A percentile compares a stretch with the other conserved stretches of the same genome.
Conservation (phyloP, 2,329 filamentous ascomycete species). For the Colletotrichum limetticola region DNA sequence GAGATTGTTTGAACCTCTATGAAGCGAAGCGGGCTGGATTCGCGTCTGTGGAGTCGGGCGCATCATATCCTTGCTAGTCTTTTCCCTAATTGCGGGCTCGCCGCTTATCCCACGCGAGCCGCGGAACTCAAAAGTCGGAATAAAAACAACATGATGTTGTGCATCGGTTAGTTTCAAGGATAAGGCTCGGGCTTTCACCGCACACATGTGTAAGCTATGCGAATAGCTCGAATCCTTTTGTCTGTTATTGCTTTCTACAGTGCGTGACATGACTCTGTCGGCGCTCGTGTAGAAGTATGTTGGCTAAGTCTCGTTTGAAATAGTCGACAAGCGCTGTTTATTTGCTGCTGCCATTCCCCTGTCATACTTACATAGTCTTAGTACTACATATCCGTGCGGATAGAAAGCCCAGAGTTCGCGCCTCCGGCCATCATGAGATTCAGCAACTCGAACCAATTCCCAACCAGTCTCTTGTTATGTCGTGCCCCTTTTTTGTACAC, state of each 20-base stretch:
- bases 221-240: background rate
- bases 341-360: too few species aligned
- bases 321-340: too few species aligned
- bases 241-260: too few species aligned
- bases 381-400: too few species aligned
- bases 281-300: too few species aligned
- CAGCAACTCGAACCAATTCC: background rate
- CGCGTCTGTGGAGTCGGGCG: background rate
- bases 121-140: too few species aligned
- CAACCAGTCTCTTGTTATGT: background rate
- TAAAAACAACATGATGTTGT: background rate
- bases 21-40: background rate
- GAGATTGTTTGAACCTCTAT: background rate
- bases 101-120: background rate
- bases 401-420: background rate
- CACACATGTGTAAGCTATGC: background rate
- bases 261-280: too few species aligned
- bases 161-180: background rate
- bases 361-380: too few species aligned
- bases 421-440: too few species aligned
- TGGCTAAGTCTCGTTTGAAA: too few species aligned
- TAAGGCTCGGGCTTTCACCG: background rate
- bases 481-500: background rate
- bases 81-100: background rate
- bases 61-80: background rate